Evolutionary conservation across 2,329 filamentous ascomycete genomes (phyloP), one percentile per base, ranked within the genome.

Genomic region (Gliomastix tumulicola): DNA sequence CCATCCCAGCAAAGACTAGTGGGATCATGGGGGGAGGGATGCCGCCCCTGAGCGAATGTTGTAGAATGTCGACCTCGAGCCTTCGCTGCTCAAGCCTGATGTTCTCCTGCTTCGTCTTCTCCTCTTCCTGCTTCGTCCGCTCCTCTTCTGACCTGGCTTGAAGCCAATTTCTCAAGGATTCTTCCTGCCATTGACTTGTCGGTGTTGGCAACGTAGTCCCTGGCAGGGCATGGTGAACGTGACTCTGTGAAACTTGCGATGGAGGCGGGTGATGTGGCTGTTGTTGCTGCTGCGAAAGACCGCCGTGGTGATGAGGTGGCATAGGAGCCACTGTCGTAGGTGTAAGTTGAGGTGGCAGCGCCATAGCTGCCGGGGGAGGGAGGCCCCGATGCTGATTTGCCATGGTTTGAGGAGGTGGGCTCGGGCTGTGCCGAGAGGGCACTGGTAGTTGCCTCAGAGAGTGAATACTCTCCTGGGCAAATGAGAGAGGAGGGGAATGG

Each of bases 21-120:
- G 84, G 84, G 19, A 88, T 72, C 71, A 88, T 76, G 23, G 80
- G 71, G 11, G 84, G 82, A 9, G 84, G 84, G 35, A 89, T 77
- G 10, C 84, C 83, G 25, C 79, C 77, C 37, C 71, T 68, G 36
- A 88, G 56, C 3, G 82, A 84, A 17, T 82, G 79, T 37, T 74
- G 68, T 39, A 89, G 60, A 60, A 89, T 88, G 32, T 79, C 79
- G 51, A 82, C 75, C 57, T 88, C 84, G 38, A 86, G 70, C 49
- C 71, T 81, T 32, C 84, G 69, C 59, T 85, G 83, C 59, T 88
- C 84, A 21, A 88, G 60, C 19, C 79, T 78, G 30, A 85, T 60
- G 21, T 66, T 64, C 57, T 87, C 84, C 48, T 78, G 74, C 30
- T 66, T 65, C 17, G 74, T 77, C 49, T 72, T 82, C 58, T 88